Base-by-base conservation (phyloP, 106 monocot species). In the Dioscorea alata region DNA sequence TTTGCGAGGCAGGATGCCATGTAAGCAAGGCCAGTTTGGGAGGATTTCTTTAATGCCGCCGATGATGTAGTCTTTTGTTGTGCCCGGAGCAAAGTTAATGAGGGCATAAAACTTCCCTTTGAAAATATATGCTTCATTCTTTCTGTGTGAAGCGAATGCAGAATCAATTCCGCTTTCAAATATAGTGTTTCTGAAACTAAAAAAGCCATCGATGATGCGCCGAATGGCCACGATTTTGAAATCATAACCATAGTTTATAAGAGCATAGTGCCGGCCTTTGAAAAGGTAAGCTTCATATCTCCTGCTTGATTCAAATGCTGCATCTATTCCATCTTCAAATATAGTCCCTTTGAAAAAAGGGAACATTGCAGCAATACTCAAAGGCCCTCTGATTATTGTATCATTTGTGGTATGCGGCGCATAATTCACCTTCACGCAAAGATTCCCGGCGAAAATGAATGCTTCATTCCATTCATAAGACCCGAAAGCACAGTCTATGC, bases 141-240 rank as follows among this genome's bases (percentile, higher is more conserved):
- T n/a, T n/a, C 48, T 19, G 19, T 35, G 42, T n/a, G 48, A 65
- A 65, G 65, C 42, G 48, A 65, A 65, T 4, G 65, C 65, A 0
- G 65, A 48, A 42, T 65, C 65, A 65, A 65, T 48, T 48, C 65
- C 65, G 12, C 42, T 35, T 2, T 65, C 48, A 48, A 65, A 65
- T 16, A 65, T 65, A 20, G 65, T 65, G 19, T 19, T 19, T 48
- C 19, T 65, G 20, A 65, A 48, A 21, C 42, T n/a, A 12, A 17
- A 7, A 10, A 49, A 65, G 65, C 65, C 42, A 12, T 65, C 20
- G 6, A n/a, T 65, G 65, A 65, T 65, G 18, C 18, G 17, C 2
- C n/a, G 18, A 19, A 54, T 65, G 48, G 48, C 42, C 0, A 34
- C 20, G 17, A 48, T 1, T 8, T 48, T 19, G 20, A 9, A 21